Evolutionary conservation across 176 grass and related monocot species (phyloP).

Genomic region (Musa beccarii): DNA sequence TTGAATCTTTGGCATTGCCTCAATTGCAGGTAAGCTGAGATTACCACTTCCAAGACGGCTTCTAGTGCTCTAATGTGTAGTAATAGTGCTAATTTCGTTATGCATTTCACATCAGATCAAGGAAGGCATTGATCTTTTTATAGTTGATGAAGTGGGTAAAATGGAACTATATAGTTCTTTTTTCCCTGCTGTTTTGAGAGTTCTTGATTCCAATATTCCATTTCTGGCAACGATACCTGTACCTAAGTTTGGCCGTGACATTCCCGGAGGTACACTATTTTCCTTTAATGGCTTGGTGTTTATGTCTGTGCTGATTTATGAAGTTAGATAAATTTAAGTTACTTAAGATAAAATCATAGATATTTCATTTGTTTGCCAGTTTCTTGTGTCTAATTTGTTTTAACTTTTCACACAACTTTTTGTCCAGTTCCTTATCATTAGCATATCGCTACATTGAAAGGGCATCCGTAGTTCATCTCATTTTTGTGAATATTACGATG

Average conservation of each 20-base stretch:
- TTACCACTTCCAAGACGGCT: not conserved
- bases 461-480: not conserved
- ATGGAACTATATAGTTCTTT: slow-evolving; percentile 91
- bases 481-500: too few relatives aligned
- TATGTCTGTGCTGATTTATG: not conserved
- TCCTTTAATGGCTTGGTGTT: not conserved
- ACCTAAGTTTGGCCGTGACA: slow-evolving; percentile 64
- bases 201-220: slow-evolving; percentile 73
- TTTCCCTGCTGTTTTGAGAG: slow-evolving; percentile 74
- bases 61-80: not conserved
- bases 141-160: slow-evolving; percentile 93
- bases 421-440: not conserved
- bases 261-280: slow-evolving; percentile 55
- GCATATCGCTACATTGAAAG: not conserved
- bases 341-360: not conserved
- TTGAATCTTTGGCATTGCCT: slow-evolving; percentile 79
- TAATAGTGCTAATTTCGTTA: slow-evolving; percentile 16
- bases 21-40: slow-evolving; percentile 49
- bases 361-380: not conserved
- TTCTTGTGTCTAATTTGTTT: not conserved
- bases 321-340: not conserved
- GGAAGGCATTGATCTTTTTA: slow-evolving; percentile 68
- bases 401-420: not conserved
- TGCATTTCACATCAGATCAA: slow-evolving; percentile 43
- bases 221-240: slow-evolving; percentile 62